These are phyloP conservation scores for Akanthomyces dipterigenus DNA, from an alignment of 2,329 filamentous ascomycete species.

Conservation along the genomic window DNA sequence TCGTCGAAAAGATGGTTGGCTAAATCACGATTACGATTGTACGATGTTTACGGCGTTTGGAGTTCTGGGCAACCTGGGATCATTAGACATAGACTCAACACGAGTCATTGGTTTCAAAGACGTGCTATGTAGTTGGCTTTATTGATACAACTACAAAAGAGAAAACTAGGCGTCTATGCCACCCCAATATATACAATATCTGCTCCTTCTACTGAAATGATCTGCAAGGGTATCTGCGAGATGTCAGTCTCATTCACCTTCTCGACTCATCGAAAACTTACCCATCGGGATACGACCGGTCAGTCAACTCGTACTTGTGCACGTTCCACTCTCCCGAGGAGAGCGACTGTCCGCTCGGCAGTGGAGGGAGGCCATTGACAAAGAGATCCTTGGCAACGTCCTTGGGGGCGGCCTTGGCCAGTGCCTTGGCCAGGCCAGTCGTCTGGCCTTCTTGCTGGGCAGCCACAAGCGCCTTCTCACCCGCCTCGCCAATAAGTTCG, in stretches of 20 bases:
- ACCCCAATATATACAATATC: constrained; percentile 17
- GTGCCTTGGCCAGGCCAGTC: constrained; percentile 63
- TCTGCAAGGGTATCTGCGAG: constrained; percentile 55
- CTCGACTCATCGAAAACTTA: constrained; percentile 37
- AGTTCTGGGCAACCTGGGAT: background rate
- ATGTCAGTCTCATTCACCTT: constrained; percentile 15
- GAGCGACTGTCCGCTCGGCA: constrained; percentile 64
- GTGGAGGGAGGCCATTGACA: constrained; percentile 75
- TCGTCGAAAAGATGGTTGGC: constrained; percentile 66
- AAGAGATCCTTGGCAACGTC: constrained; percentile 61
- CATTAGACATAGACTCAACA: background rate
- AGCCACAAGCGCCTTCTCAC: constrained; percentile 61
- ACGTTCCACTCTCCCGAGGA: constrained; percentile 51
- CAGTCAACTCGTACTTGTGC: constrained; percentile 59
- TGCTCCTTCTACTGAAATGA: constrained; percentile 43
- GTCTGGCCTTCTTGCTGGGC: constrained; percentile 69
- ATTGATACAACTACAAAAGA: constrained; percentile 5
- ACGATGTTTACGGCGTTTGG: constrained; percentile 12
- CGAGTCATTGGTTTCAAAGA: background rate
- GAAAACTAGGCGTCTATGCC: constrained; percentile 12
- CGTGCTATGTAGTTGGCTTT: background rate
- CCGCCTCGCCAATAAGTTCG: constrained; percentile 63
- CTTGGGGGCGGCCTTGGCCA: constrained; percentile 47
- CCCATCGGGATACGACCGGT: constrained; percentile 64
- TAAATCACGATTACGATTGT: constrained; percentile 21